Base-by-base conservation (phyloP, 192 early-diverging fungal genomes). In the Blastocladiella britannica region DNA sequence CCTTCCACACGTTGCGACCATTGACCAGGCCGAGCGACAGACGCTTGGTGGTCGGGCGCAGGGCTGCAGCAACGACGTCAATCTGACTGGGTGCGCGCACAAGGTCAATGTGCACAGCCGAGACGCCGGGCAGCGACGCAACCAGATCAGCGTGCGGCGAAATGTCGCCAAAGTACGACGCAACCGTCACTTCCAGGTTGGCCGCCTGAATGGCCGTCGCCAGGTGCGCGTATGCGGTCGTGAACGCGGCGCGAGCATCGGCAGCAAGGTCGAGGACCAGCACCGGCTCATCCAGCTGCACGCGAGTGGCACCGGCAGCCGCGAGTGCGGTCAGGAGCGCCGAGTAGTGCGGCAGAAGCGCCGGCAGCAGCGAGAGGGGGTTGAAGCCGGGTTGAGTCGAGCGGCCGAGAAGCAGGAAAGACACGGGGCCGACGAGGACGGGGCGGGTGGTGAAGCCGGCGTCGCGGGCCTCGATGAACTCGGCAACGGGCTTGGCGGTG, bases 1-100 rank as follows among this genome's bases (percentile, higher is more conserved):
- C 75, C 75, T 91, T 93, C 93, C 93, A 97, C 70, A 97, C 84
- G 81, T 97, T 95, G 61, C 93, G 84, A 43, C 93, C 93, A 70
- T 95, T 83, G 58, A 97, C 78, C 51, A 97, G 73, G 68, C 93
- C 93, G 56, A 89, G 72, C n/a, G 90, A 94, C n/a, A 97, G 75
- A 47, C 76, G 62, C 63, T 86, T 70, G 60, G 71, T 72, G 23
- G 66, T 63, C 29, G 75, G 37, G 37, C 37, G 37, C 37, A 47
- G 15, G 37, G 37, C 37, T 3, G 12, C n/a, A 20, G 26, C 23
- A 23, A 30, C 55, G 20, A 27, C 28, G 12, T n/a, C 55, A 1
- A 56, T 4, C 55, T 60, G 37, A 47, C 78, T 76, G 37, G 80
- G 79, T 25, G 81, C 85, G 55, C 88, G 85, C 23, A 92, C 82